A percentile compares a stretch with the other conserved stretches of the same genome.
Conservation (phyloP, 2,329 filamentous ascomycete species). For the Pseudocercospora musae region DNA sequence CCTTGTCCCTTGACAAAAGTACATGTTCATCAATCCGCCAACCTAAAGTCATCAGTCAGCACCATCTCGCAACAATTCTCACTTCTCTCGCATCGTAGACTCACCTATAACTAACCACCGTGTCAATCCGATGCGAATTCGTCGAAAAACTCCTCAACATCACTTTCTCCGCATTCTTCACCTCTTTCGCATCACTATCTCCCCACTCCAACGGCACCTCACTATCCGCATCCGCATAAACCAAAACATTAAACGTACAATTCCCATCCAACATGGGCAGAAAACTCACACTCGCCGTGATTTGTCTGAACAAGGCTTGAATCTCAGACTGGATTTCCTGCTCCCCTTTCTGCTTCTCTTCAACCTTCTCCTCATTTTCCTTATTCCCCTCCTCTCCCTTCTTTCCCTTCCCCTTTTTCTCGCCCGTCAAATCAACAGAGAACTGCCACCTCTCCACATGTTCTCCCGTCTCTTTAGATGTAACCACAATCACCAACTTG, state of each 20-base stretch:
- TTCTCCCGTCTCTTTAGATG: constrained; percentile 93
- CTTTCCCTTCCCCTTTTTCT: not conserved
- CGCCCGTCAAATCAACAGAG: constrained; percentile 57
- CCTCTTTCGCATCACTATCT: constrained; percentile 96
- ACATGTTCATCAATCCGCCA: not conserved
- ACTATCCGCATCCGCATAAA: constrained; percentile 94
- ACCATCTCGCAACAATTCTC: not conserved
- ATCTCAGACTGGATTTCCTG: constrained; percentile 93
- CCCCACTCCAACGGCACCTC: constrained; percentile 98
- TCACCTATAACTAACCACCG: constrained; percentile 81
- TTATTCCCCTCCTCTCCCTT: constrained; percentile 52
- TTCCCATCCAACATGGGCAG: constrained; percentile 88
- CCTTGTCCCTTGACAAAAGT: not conserved
- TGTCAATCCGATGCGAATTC: constrained; percentile 89
- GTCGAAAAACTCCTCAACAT: constrained; percentile 96
- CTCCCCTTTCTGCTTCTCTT: constrained; percentile 71
- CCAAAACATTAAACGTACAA: constrained; percentile 97
- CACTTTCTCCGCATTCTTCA: constrained; percentile 88
- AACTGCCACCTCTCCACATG: constrained; percentile 98
- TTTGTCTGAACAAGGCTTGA: constrained; percentile 93
- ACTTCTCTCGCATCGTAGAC: not conserved
- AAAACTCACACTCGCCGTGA: constrained; percentile 96
- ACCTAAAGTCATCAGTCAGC: not conserved
- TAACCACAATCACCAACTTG: constrained; percentile 94
- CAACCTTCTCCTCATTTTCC: constrained; percentile 56